Conservation (phyloP, 2,329 filamentous ascomycete species). For the Stenocarpella maydis region DNA sequence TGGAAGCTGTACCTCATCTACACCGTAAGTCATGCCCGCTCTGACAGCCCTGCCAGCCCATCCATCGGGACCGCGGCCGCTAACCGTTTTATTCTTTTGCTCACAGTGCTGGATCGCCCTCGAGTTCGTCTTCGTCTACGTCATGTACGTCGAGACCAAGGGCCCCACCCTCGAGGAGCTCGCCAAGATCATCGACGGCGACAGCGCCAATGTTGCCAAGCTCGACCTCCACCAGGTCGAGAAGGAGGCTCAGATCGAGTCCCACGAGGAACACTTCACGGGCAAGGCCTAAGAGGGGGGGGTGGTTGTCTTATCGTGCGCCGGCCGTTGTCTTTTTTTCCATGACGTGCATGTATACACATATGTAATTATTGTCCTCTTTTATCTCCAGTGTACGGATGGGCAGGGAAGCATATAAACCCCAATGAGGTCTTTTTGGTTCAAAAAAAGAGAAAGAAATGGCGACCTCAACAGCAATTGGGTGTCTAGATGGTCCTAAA, state of each 20-base stretch:
- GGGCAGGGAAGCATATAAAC: neutral
- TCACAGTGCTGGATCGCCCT: conserved; percentile 59
- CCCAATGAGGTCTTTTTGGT: neutral
- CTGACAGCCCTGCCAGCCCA: neutral
- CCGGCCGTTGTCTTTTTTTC: neutral
- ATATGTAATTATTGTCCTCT: conserved; percentile 6
- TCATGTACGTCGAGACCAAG: conserved; percentile 67
- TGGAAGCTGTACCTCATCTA: conserved; percentile 68
- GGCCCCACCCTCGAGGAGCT: conserved; percentile 73
- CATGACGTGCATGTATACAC: neutral
- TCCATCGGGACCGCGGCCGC: neutral
- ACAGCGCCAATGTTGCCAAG: conserved; percentile 58
- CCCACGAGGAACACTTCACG: conserved; percentile 30
- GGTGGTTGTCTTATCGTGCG: too few relatives aligned
- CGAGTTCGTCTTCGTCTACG: conserved; percentile 64
- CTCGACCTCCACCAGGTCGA: conserved; percentile 55
- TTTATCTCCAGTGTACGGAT: neutral
- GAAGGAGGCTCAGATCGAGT: conserved; percentile 48
- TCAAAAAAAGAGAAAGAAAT: too few relatives aligned
- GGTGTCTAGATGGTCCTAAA: conserved; percentile 14
- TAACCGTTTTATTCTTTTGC: neutral
- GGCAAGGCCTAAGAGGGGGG: conserved; percentile 19
- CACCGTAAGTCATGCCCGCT: conserved; percentile 49
- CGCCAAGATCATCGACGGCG: conserved; percentile 72
- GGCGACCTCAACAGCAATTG: conserved; percentile 4